Base-by-base conservation (phyloP, 108 stramenopile species). In the Cyclotella atomus region DNA sequence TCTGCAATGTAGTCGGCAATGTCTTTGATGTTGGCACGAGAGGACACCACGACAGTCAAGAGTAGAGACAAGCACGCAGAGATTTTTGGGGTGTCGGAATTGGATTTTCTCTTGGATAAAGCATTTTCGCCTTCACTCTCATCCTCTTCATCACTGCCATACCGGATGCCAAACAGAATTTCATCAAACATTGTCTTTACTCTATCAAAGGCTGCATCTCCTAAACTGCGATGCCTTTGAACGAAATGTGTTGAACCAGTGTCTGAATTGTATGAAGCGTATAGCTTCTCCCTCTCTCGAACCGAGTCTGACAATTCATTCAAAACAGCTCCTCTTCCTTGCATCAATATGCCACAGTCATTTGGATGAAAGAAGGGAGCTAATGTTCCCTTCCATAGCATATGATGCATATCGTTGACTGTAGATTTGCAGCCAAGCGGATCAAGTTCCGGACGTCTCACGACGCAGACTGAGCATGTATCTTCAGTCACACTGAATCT, bases 251-350 rank as follows among this genome's bases (percentile, higher is more conserved):
- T 32, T 14, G 53, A 30, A 55, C 45, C 36, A 3, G 10, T 45
- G 53, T 41, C 10, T 25, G 7, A 33, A 4, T 0, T 43, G 21
- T 35, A 61, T 56, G 65, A 34, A 29, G 21, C 64, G 16, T 33
- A 59, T 6, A 82, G n/a, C 27, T 54, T 27, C 54, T 71, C 52
- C 56, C 81, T 70, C 32, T 82, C 81, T 38, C 52, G 68, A 24
- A 54, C 59, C 50, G 81, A 53, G 65, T 75, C 66, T 29, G 63
- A 57, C 30, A 49, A 70, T 67, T 34, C 47, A 71, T 71, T 82
- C 20, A 82, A 60, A 20, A 82, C 23, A 0, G 74, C 70, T n/a
- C 70, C 74, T 38, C 81, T 36, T 44, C 81, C 70, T 67, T 82
- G 70, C 10, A 71, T 5, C n/a, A 75, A 61, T 61, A 27, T 23